Evolutionary conservation across 768 basidiomycete genomes (phyloP), one percentile per base, ranked within the genome.

Genomic region (Suillus brevipes): DNA sequence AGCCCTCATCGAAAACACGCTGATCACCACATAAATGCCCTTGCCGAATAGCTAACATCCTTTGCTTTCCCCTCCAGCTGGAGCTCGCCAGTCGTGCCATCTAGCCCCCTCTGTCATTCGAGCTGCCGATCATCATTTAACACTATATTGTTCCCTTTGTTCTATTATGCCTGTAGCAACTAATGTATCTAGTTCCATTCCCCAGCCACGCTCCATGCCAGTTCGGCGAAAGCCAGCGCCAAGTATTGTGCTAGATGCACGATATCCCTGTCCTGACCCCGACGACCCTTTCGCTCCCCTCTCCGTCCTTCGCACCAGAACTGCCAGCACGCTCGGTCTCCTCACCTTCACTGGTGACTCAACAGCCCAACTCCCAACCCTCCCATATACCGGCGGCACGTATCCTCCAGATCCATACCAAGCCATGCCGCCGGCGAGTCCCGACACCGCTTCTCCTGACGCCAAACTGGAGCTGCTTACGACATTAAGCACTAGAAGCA

Each of bases 241-340:
- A 7, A 72, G 77, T 55, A 78, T 86, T 63, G 82, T 83, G 59
- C 73, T 82, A 69, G 80, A 83, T 12, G 71, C 80, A 61, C 80
- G 85, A 47, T 91, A 90, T 73, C 90, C 90, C 6, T 75, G 79
- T 2, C 88, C 89, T 37, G 90, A 91, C 75, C 89, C 88, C 25
- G 72, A 70, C 20, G 89, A 91, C 72, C 90, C 90, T 2, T 90
- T 90, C 67, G 89, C 87, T 6, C 85, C 90, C 0, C 83, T 91
- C 50, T 84, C 85, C 71, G 85, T 86, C 31, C 80, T 91, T 34
- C 85, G 90, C 59, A 84, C 81, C 65, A 83, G 88, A 63, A 84
- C 85, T 6, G 83, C 82, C 67, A 79, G 79, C 23, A 76, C 78
- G 20, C 74, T 80, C 57, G 76, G 76, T 42, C 75, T 76, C 14